Evolutionary conservation across 1,284 basidiomycete species (phyloP), one percentile per base, ranked within the genome.

Genomic region (Pseudozyma flocculosa): DNA sequence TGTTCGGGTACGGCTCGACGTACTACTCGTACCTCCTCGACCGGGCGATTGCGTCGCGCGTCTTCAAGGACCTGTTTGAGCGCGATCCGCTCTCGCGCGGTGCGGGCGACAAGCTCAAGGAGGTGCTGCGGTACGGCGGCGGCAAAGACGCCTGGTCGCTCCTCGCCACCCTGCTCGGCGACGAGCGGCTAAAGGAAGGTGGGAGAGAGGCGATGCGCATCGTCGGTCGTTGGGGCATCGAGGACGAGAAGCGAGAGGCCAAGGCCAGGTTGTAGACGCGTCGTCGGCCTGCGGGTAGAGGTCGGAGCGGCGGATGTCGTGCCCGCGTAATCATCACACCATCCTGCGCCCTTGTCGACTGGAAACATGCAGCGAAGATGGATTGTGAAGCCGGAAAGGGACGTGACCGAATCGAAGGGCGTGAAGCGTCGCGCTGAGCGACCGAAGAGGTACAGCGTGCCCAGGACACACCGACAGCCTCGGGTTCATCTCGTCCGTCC

Each of bases 21-120:
- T 98, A 98, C 79, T 98, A 98, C 75, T 92, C 91, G 15, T 98
- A 98, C 78, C 82, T 97, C 8, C 92, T 98, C 66, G 95, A 97
- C 71, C 85, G 93, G 4, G 92, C 92, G 3, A 95, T 98, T 56
- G 94, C 95, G 0, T 88, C 89, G 13, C 85, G 88, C 36, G 86
- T 97, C 1, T 98, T 91, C 88, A 79, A 82, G 13, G 83, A 86
- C 18, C 81, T 95, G 0, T 97, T 98, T 72, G 80, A 81, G 1
- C 30, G 40, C 0, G 60, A 79, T 18, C 79, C 80, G 21, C 53
- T 81, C 14, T 61, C 62, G 15, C 56, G 79, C n/a, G 70, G 75
- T n/a, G 51, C 56, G 22, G 83, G 94, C 0, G 90, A 96, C 71
- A 84, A 81, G 76, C 89, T 88, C 73, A 94, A 91, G 72, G 72